Evolutionary conservation across 2,329 filamentous ascomycete genomes (phyloP).

Genomic region (Geosmithia flava): DNA sequence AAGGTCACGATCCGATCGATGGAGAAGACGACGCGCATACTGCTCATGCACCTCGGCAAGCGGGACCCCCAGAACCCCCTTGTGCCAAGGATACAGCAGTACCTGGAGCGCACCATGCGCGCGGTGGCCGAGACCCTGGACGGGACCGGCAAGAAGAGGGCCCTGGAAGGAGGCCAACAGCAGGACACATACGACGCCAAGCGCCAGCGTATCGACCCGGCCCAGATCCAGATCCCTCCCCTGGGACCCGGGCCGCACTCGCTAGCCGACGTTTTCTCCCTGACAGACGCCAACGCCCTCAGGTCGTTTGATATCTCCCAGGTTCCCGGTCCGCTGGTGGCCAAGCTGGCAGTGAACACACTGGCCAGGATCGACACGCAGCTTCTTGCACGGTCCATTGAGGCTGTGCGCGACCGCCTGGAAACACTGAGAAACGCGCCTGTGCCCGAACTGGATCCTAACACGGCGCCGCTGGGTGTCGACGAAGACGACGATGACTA

Average conservation of each 20-base stretch:
- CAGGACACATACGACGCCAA: slow-evolving; percentile 71
- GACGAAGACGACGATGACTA: slow-evolving; percentile 79
- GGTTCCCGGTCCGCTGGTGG: slow-evolving; percentile 62
- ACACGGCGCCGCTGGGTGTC: slow-evolving; percentile 49
- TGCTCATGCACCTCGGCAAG: slow-evolving; percentile 75
- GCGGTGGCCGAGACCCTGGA: slow-evolving; percentile 69
- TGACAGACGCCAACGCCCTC: slow-evolving; percentile 61
- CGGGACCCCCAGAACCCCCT: slow-evolving; percentile 74
- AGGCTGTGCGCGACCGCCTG: slow-evolving; percentile 43
- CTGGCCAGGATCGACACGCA: slow-evolving; percentile 59
- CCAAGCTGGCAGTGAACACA: slow-evolving; percentile 71
- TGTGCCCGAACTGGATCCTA: slow-evolving; percentile 37
- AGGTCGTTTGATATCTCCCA: slow-evolving; percentile 73
- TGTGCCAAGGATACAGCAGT: slow-evolving; percentile 68
- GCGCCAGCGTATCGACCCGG: slow-evolving; percentile 52
- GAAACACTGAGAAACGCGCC: slow-evolving; percentile 29
- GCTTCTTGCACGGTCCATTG: slow-evolving; percentile 60
- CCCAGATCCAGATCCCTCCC: slow-evolving; percentile 48
- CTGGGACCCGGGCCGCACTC: slow-evolving; percentile 65
- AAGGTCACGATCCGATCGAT: slow-evolving; percentile 84
- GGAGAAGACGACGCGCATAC: slow-evolving; percentile 79
- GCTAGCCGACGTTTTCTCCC: slow-evolving; percentile 73
- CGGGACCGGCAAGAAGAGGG: slow-evolving; percentile 66
- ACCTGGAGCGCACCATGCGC: slow-evolving; percentile 72
- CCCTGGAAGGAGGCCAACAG: slow-evolving; percentile 53